Conservation (phyloP, 257 asterid genomes). For the Solanum ahanhuiri region DNA sequence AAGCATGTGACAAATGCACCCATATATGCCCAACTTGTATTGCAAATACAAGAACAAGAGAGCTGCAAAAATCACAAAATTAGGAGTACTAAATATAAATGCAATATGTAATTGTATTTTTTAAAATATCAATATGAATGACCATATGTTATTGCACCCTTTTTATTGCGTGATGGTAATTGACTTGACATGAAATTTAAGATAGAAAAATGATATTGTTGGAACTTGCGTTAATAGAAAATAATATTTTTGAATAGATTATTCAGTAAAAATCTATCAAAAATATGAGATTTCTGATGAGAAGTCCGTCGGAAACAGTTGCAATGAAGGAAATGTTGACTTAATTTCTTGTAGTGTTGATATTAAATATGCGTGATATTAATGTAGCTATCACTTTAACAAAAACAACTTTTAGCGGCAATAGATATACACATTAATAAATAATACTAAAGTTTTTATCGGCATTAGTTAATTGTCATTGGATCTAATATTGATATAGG, state of each 20-base stretch:
- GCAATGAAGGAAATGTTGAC: background rate
- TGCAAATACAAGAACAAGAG: constrained; percentile 50
- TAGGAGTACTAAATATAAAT: background rate
- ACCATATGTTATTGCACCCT: background rate
- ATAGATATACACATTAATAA: too few relatives aligned
- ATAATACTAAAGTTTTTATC: fast-evolving
- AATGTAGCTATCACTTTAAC: background rate
- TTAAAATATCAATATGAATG: background rate
- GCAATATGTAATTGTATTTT: background rate
- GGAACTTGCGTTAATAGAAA: background rate
- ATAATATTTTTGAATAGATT: background rate
- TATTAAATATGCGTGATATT: background rate
- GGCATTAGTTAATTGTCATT: too few relatives aligned
- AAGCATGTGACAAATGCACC: constrained; percentile 33
- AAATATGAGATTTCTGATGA: too few relatives aligned
- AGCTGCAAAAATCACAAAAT: constrained; percentile 32
- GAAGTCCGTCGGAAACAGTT: too few relatives aligned
- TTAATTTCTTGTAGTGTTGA: too few relatives aligned
- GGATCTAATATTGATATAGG: background rate
- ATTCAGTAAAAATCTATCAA: background rate
- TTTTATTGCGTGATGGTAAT: background rate
- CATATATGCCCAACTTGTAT: constrained; percentile 66
- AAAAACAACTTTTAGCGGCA: background rate
- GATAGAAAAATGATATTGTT: background rate
- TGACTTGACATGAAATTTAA: background rate